Base-by-base conservation (phyloP, 441 rosid species). In the Metrosideros polymorpha region DNA sequence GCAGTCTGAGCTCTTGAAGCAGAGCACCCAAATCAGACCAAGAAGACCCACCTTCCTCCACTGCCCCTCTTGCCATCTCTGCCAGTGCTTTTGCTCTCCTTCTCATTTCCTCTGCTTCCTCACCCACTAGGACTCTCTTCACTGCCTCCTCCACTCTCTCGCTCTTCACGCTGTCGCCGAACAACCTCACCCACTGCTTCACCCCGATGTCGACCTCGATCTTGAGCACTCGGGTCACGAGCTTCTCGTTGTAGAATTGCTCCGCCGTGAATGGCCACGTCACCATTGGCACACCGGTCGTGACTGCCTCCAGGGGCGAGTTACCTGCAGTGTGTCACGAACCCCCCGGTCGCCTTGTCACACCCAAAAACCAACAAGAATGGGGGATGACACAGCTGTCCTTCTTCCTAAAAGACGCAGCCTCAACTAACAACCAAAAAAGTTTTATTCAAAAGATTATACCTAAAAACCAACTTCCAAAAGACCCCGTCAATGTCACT, bases 231-330 rank as follows among this genome's bases (percentile, higher is more conserved):
- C 32, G 45, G 12, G 85, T 53, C 82, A 86, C 35, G 15, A 83
- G 83, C 88, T 86, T 86, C 83, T 86, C 84, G 32, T 71, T 83
- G 88, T 66, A 83, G 83, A 86, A 83, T 57, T 83, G 88, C 83
- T 83, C 88, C 13, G 77, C 86, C 47, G 83, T 71, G 29, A 86
- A 76, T 24, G 77, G 86, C 86, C 88, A 83, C 6, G 84, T 86
- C 85, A 86, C 88, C 86, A 83, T 53, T 9, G 83, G 66, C 85
- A 86, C 86, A 35, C 88, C 88, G 14, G 83, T 63, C 3, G 45
- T 25, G 83, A 83, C 13, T 6, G 71, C 83, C 29, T 86, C 86
- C 45, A 71, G 53, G 32, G 47, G 83, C 6, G 88, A 86, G 85
- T 86, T 86, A 86, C 53, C 88, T 71, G 39, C 85, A 86, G 54